Conservation (phyloP, 176 grass and related monocot genomes). For the Thalia dealbata region DNA sequence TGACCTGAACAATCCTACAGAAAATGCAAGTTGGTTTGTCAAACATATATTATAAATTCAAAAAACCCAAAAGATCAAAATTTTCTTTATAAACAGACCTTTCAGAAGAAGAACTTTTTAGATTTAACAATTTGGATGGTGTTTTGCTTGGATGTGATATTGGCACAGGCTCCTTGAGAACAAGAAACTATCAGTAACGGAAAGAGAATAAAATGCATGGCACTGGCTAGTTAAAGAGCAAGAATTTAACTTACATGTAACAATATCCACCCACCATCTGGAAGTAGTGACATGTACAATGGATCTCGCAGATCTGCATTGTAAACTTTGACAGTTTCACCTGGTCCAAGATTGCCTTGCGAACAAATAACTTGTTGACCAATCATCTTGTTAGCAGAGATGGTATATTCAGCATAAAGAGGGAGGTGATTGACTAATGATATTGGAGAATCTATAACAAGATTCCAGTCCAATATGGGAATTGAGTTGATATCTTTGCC, state of each 20-base stretch:
- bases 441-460: slow-evolving; percentile 65
- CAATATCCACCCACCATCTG: slow-evolving; percentile 71
- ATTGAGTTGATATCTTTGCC: slow-evolving; percentile 77
- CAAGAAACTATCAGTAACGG: slow-evolving; percentile 28
- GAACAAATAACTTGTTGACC: slow-evolving; percentile 48
- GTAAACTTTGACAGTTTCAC: slow-evolving; percentile 58
- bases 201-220: slow-evolving; percentile 9
- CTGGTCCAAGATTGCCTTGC: slow-evolving; percentile 55
- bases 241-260: slow-evolving; percentile 49
- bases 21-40: slow-evolving; percentile 15
- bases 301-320: slow-evolving; percentile 69
- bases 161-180: slow-evolving; percentile 62
- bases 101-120: slow-evolving; percentile 68
- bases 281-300: slow-evolving; percentile 72
- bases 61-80: slow-evolving; percentile 14
- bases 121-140: slow-evolving; percentile 60
- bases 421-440: slow-evolving; percentile 78
- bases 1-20: slow-evolving; percentile 63
- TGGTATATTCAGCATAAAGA: slow-evolving; percentile 56
- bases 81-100: slow-evolving; percentile 28
- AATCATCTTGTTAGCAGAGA: slow-evolving; percentile 34
- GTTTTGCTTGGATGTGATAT: slow-evolving; percentile 75
- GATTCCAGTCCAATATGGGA: slow-evolving; percentile 82
- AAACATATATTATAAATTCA: slow-evolving; percentile 11
- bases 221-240: background rate